phyloP scores from a whole-genome alignment of 345 rosid species.

The Eucalyptus regnans region DNA sequence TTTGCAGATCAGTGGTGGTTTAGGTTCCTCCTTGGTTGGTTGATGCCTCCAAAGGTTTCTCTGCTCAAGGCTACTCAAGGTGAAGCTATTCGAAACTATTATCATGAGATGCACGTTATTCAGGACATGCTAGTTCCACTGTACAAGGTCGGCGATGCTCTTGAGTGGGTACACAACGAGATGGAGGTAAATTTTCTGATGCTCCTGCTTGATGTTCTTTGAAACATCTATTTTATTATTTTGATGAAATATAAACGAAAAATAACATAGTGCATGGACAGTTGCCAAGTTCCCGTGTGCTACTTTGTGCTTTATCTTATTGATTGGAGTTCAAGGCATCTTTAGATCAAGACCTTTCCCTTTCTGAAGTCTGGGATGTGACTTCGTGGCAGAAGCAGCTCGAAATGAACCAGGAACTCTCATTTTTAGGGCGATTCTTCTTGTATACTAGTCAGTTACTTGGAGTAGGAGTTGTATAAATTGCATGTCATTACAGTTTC shows the following conservation, averaged over 20 bases:
- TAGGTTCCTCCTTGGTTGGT: conserved; percentile 89
- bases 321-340: background rate
- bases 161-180: conserved; percentile 86
- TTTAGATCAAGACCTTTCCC: background rate
- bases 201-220: background rate
- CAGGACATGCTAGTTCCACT: conserved; percentile 99
- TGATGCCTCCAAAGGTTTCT: conserved; percentile 99
- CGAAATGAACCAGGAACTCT: background rate
- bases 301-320: background rate
- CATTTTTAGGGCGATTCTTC: background rate
- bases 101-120: conserved; percentile 96
- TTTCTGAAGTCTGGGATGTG: background rate
- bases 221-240: background rate
- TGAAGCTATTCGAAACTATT: conserved; percentile 93
- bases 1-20: conserved; percentile 98
- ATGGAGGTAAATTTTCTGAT: conserved; percentile 61
- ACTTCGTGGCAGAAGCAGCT: background rate
- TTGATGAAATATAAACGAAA: background rate
- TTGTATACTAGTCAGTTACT: background rate
- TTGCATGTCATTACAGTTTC: background rate
- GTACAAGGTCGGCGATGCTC: conserved; percentile 92
- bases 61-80: conserved; percentile 99
- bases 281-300: background rate
- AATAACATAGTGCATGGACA: background rate
- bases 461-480: background rate